Evolutionary conservation across 768 basidiomycete species (phyloP).

Genomic region (Naganishia antarctica): DNA sequence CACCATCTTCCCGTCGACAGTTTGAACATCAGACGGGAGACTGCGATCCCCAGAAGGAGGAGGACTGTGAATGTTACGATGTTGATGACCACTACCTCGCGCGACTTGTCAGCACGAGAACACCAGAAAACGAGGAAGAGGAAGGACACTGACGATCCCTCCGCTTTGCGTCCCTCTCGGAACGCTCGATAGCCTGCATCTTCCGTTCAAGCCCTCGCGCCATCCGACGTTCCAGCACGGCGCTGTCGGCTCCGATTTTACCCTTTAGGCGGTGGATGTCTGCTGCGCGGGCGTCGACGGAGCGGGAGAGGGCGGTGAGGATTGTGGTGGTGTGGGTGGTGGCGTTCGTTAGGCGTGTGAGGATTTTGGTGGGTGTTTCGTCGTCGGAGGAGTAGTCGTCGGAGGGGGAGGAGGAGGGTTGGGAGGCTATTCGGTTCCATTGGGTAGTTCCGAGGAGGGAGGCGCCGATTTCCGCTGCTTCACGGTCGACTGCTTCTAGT

Average conservation of each 20-base stretch:
- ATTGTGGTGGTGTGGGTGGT: background rate
- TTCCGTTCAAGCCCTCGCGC: conserved; percentile 1
- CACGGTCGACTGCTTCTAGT: background rate
- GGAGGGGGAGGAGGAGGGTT: background rate
- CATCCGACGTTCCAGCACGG: conserved; percentile 1
- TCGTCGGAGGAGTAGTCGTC: background rate
- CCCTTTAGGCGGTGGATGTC: background rate
- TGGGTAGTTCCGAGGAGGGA: background rate
- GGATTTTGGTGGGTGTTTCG: background rate
- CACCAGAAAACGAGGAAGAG: background rate
- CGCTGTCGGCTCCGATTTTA: background rate
- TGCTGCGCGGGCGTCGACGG: background rate
- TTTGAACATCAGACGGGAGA: conserved; percentile 2
- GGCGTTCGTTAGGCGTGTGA: background rate
- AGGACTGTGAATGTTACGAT: conserved; percentile 8
- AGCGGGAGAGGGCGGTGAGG: background rate
- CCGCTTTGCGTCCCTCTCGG: conserved; percentile 8
- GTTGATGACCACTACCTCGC: conserved; percentile 9
- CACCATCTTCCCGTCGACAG: background rate
- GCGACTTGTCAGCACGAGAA: too few relatives aligned
- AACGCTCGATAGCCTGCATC: conserved; percentile 2
- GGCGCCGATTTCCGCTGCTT: background rate
- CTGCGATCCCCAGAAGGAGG: background rate
- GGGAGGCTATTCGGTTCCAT: background rate
- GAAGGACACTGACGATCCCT: background rate